Conservation (phyloP, 495 filamentous ascomycete species). For the Penicillium antarcticum region DNA sequence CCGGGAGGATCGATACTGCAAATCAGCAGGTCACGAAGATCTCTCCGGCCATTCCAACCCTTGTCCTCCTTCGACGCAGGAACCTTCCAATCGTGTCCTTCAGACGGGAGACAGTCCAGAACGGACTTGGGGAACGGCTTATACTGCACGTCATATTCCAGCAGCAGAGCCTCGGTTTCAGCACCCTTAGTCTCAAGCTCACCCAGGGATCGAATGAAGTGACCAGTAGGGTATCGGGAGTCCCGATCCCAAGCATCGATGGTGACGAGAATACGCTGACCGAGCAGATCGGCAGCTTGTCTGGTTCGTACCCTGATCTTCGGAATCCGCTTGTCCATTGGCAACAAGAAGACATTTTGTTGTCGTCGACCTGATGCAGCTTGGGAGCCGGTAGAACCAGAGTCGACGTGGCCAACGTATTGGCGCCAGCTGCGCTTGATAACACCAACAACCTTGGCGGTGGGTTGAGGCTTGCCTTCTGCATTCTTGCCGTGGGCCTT, state of each 20-base stretch:
- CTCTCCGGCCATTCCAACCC: conserved; percentile 79
- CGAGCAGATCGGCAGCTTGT: conserved; percentile 81
- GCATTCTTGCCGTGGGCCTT: conserved; percentile 72
- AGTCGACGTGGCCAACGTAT: conserved; percentile 93
- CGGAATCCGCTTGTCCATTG: conserved; percentile 96
- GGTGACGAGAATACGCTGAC: conserved; percentile 89
- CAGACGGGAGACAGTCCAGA: conserved; percentile 82
- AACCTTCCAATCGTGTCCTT: conserved; percentile 94
- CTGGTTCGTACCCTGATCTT: conserved; percentile 92
- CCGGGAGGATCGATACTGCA: conserved; percentile 97
- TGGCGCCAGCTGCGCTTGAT: conserved; percentile 96
- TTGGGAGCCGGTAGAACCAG: conserved; percentile 71
- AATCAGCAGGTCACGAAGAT: conserved; percentile 80
- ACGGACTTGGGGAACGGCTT: conserved; percentile 94
- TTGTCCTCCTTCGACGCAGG: conserved; percentile 70
- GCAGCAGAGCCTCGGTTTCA: conserved; percentile 89
- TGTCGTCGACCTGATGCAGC: conserved; percentile 72
- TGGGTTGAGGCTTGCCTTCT: conserved; percentile 84
- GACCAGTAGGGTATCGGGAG: conserved; percentile 86
- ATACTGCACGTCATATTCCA: conserved; percentile 98
- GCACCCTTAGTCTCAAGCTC: conserved; percentile 93
- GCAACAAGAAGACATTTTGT: conserved; percentile 88
- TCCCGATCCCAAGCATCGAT: conserved; percentile 95
- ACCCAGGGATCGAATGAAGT: conserved; percentile 90
- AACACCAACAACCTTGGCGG: conserved; percentile 87